Base-by-base conservation (phyloP, 441 rosid genomes). In the Erodium moschatum region DNA sequence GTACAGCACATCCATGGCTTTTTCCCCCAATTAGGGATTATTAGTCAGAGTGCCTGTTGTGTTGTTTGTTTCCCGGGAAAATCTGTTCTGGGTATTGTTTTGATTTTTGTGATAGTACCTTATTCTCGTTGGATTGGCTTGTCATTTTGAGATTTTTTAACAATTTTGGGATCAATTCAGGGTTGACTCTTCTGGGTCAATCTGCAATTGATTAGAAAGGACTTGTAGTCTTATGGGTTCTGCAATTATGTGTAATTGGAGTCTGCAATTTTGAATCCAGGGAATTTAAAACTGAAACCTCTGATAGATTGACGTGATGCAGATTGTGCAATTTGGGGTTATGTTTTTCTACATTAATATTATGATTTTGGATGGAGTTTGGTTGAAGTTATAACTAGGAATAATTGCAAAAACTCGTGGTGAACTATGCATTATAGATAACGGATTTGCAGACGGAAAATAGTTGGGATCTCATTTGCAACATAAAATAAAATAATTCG, bases 31-130 rank as follows among this genome's bases (percentile, higher is more conserved):
- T 54, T 16, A n/a, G 20, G 60, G 60, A n/a, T 15, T 52, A n/a
- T 24, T 24, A 24, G 1, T 52, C 60, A 52, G 12, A 50, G 19
- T n/a, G 19, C 13, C 8, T 16, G 19, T 52, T 54, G 2, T 18
- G 21, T 54, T 54, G 61, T 16, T 54, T 54, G 61, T 54, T 54
- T 16, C 20, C 61, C 21, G 20, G 61, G 61, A 54, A 54, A 54
- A 54, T 54, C 21, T 7, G 11, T 54, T 2, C 61, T n/a, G 61
- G 19, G 24, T 18, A 16, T 54, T 18, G 21, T 54, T 54, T 13
- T 1, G 4, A 0, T 48, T 12, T 1, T 6, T 18, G 24, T 6
- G 19, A 54, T 54, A 54, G n/a, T 6, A 21, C 61, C n/a, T 19
- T 15, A 54, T 54, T 8, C 61, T 16, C 61, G 7, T 54, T 54